Conservation (phyloP, 208 protist genomes). For the Trypanosoma avium region DNA sequence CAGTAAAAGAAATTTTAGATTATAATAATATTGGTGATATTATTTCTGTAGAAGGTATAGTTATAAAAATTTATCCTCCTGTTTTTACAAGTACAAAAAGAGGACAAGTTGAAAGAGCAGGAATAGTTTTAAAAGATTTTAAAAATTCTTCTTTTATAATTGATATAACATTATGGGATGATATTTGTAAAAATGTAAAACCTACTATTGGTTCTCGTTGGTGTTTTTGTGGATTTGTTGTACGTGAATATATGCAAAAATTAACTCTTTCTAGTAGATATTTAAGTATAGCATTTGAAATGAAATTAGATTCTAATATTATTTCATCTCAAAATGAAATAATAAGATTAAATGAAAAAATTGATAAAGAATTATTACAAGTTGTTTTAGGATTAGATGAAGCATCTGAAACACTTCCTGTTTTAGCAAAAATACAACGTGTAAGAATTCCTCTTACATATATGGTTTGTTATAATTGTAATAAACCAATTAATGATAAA, state of each 20-base stretch:
- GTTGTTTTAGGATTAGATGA: conserved; percentile 29
- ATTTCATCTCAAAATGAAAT: too few species aligned
- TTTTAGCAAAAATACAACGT: conserved; percentile 39
- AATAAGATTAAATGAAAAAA: too few species aligned
- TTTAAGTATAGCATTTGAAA: conserved; percentile 31
- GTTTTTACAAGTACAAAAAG: conserved; percentile 51
- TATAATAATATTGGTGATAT: conserved; percentile 37
- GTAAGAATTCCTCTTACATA: conserved; percentile 26
- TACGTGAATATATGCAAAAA: conserved; percentile 56
- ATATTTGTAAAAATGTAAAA: conserved; percentile 33
- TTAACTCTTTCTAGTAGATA: conserved; percentile 48
- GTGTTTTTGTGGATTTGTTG: conserved; percentile 48
- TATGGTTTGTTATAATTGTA: conserved; percentile 21
- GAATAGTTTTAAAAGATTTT: conserved; percentile 35
- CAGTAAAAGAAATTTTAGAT: conserved; percentile 37
- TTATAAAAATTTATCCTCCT: conserved; percentile 25
- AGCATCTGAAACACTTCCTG: conserved; percentile 34
- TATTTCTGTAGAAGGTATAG: conserved; percentile 47
- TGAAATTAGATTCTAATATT: conserved; percentile 22
- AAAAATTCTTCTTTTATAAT: conserved; percentile 13
- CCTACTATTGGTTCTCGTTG: conserved; percentile 46
- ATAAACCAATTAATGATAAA: background rate
- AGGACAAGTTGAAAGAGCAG: conserved; percentile 50
- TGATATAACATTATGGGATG: conserved; percentile 77
- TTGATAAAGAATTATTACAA: conserved; percentile 1